Conservation (phyloP, 2,329 filamentous ascomycete species). For the Penicillium brasilianum region DNA sequence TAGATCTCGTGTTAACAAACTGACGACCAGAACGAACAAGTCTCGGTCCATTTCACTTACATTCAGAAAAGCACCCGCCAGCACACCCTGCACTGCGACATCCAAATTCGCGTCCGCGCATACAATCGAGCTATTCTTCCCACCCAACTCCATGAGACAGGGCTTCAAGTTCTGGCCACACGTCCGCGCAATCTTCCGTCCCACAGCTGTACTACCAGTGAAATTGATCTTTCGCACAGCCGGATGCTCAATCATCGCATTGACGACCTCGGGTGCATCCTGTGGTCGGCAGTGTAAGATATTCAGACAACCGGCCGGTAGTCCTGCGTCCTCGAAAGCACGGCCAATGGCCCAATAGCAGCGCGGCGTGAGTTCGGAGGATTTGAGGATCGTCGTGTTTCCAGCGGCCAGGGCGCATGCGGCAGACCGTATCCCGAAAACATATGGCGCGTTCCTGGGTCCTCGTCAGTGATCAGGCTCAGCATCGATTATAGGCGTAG, state of each 20-base stretch:
- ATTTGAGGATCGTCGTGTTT: slow-evolving; percentile 75
- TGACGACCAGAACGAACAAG: neutral
- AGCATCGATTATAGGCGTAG: neutral
- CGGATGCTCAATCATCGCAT: slow-evolving; percentile 67
- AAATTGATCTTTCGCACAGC: slow-evolving; percentile 75
- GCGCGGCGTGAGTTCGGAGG: slow-evolving; percentile 68
- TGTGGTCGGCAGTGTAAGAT: slow-evolving; percentile 65
- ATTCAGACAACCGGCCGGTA: slow-evolving; percentile 77
- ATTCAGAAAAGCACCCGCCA: slow-evolving; percentile 42
- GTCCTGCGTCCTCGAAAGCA: slow-evolving; percentile 71
- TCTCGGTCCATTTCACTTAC: slow-evolving; percentile 22
- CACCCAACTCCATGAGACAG: slow-evolving; percentile 77
- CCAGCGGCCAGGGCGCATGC: slow-evolving; percentile 69
- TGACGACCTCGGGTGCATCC: slow-evolving; percentile 70
- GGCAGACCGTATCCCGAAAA: slow-evolving; percentile 56
- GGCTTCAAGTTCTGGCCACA: slow-evolving; percentile 77
- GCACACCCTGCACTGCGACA: slow-evolving; percentile 55
- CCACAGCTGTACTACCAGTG: slow-evolving; percentile 72
- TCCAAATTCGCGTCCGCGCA: slow-evolving; percentile 77
- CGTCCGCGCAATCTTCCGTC: slow-evolving; percentile 68
- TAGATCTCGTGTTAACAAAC: neutral
- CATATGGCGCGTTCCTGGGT: slow-evolving; percentile 58
- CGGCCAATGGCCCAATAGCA: slow-evolving; percentile 65
- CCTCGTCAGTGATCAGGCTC: neutral
- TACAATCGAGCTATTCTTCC: slow-evolving; percentile 78